phyloP scores from a whole-genome alignment of 257 asterid species.

The Galeopsis tetrahit region DNA sequence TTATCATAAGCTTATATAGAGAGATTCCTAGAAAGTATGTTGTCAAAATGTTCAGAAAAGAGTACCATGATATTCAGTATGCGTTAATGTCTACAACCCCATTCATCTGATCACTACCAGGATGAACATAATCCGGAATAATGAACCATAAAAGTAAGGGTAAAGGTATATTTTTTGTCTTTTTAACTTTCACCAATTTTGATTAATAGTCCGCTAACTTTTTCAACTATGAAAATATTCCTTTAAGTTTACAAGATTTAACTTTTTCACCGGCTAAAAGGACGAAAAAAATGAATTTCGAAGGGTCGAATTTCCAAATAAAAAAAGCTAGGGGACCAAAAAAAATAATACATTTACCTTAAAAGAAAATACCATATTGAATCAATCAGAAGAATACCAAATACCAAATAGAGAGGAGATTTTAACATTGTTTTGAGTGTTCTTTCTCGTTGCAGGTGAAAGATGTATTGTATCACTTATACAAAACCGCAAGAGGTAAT shows the following conservation, averaged over 20 bases:
- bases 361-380: not conserved
- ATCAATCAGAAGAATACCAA: not conserved
- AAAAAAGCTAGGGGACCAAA: too few relatives aligned
- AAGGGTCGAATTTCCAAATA: too few relatives aligned
- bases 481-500: slow-evolving; percentile 70
- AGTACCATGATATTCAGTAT: not conserved
- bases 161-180: too few relatives aligned
- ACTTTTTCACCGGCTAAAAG: too few relatives aligned
- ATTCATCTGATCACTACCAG: not conserved
- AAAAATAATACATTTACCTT: not conserved
- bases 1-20: not conserved
- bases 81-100: not conserved
- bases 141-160: not conserved
- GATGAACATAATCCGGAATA: not conserved
- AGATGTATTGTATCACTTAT: slow-evolving; percentile 80
- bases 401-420: not conserved
- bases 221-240: too few relatives aligned
- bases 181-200: too few relatives aligned
- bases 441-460: slow-evolving; percentile 56
- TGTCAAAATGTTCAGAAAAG: not conserved
- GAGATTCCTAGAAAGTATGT: slow-evolving; percentile 4
- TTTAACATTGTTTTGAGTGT: not conserved
- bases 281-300: too few relatives aligned
- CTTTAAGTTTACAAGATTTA: too few relatives aligned
- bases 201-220: too few relatives aligned